A percentile compares a stretch with the other conserved stretches of the same genome.
These are phyloP conservation scores for Craterostigma plantagineum DNA, from an alignment of 257 asterid genomes.

Conservation along the genomic window DNA sequence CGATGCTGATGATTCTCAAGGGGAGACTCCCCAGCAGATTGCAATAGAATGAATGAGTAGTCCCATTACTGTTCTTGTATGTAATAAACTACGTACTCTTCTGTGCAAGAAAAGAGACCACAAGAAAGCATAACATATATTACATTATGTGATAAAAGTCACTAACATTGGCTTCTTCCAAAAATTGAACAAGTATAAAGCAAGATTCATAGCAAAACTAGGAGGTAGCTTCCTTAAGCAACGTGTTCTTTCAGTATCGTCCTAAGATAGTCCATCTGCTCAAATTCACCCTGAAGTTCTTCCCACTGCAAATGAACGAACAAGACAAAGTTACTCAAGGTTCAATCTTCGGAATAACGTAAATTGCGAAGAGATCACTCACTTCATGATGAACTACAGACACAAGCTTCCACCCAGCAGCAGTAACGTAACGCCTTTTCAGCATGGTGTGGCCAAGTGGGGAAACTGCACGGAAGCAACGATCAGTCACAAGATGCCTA, in stretches of 20 bases:
- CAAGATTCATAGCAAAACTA: too few species aligned
- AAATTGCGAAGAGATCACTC: conserved; percentile 13
- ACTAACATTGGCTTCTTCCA: too few species aligned
- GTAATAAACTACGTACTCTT: too few species aligned
- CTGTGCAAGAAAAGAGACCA: too few species aligned
- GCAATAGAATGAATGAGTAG: conserved; percentile 29
- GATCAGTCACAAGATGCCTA: background rate
- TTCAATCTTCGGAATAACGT: background rate
- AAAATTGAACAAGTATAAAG: too few species aligned
- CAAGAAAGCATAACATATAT: too few species aligned
- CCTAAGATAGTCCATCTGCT: conserved; percentile 74
- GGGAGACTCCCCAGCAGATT: conserved; percentile 35
- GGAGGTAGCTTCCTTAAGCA: too few species aligned
- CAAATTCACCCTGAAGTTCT: conserved; percentile 62
- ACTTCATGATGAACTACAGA: conserved; percentile 65
- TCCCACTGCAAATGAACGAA: conserved; percentile 82
- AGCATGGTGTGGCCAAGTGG: conserved; percentile 82
- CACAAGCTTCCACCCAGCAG: conserved; percentile 80
- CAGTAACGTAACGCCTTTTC: conserved; percentile 62
- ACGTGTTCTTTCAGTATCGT: conserved; percentile 26
- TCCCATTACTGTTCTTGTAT: too few species aligned
- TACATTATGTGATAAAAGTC: too few species aligned
- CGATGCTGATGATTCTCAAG: conserved; percentile 22
- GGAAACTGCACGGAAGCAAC: conserved; percentile 23
- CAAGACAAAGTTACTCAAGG: conserved; percentile 1